A percentile compares a stretch with the other conserved stretches of the same genome.
phyloP scores from a whole-genome alignment of 345 rosid genomes.

The Mallotus nudiflorus region DNA sequence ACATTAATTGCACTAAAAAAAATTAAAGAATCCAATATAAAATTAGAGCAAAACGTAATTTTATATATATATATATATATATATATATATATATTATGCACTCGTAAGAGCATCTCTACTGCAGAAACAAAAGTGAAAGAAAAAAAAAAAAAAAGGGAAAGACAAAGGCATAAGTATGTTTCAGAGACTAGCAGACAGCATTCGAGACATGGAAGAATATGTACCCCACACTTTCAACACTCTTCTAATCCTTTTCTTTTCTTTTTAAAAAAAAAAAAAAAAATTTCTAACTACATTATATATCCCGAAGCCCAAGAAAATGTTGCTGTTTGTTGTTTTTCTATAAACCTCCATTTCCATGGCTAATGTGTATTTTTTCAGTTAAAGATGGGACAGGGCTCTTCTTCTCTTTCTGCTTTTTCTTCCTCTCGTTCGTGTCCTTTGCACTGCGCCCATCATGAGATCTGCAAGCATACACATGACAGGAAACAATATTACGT shows the following conservation, averaged over 20 bases:
- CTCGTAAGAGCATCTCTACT: background rate
- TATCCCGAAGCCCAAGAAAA: background rate
- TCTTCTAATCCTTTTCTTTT: background rate
- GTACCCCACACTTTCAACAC: slow-evolving; percentile 3
- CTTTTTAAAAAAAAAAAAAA: background rate
- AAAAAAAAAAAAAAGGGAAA: background rate
- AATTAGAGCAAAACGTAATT: no score
- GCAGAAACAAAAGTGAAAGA: background rate
- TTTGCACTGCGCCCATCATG: background rate
- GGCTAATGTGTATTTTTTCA: background rate
- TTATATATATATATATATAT: no score
- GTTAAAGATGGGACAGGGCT: slow-evolving; percentile 12
- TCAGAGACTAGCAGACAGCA: slow-evolving; percentile 5
- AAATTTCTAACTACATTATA: background rate
- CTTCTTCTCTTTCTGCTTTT: slow-evolving; percentile 5
- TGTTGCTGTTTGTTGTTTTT: background rate
- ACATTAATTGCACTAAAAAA: no score
- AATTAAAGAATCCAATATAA: no score
- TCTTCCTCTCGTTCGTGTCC: background rate
- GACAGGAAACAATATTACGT: no score
- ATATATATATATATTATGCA: no score
- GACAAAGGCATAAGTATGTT: background rate
- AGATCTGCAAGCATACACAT: background rate
- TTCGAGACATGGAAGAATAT: background rate
- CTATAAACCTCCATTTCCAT: background rate